These are phyloP conservation scores for Candida namnaoensis DNA, from an alignment of 805 yeast species.

Conservation along the genomic window DNA sequence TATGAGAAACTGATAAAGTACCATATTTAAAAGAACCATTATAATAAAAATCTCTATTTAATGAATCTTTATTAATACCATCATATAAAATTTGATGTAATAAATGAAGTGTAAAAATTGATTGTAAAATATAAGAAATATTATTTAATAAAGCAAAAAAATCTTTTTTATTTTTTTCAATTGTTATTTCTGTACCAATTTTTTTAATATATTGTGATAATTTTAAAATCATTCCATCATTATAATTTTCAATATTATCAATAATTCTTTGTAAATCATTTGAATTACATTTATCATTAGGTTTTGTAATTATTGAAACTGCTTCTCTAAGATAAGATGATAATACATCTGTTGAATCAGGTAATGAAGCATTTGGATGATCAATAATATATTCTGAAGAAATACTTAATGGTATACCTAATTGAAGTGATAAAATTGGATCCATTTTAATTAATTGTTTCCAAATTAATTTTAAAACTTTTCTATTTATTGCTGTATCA, in stretches of 20 bases:
- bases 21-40: slow-evolving; percentile 14
- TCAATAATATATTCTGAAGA: slow-evolving; percentile 7
- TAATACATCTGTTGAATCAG: slow-evolving; percentile 1
- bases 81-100: slow-evolving; percentile 11
- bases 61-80: slow-evolving; percentile 5
- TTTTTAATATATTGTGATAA: slow-evolving; percentile 6
- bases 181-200: neutral
- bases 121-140: slow-evolving; percentile 5
- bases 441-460: slow-evolving; percentile 8
- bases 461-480: slow-evolving; percentile 10
- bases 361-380: neutral
- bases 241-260: slow-evolving; percentile 8
- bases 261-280: slow-evolving; percentile 8
- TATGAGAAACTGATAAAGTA: slow-evolving; percentile 10
- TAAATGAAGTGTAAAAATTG: slow-evolving; percentile 6
- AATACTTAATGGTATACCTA: slow-evolving; percentile 15
- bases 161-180: slow-evolving; percentile 1
- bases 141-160: slow-evolving; percentile 1
- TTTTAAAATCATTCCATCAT: slow-evolving; percentile 2
- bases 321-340: slow-evolving; percentile 7
- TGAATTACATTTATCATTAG: slow-evolving; percentile 2
- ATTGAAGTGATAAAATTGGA: slow-evolving; percentile 6
- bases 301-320: slow-evolving; percentile 1
- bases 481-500: slow-evolving; percentile 3
- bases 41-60: slow-evolving; percentile 3